Evolutionary conservation across 805 yeast species (phyloP).

Genomic region (Peterozyma toletana): DNA sequence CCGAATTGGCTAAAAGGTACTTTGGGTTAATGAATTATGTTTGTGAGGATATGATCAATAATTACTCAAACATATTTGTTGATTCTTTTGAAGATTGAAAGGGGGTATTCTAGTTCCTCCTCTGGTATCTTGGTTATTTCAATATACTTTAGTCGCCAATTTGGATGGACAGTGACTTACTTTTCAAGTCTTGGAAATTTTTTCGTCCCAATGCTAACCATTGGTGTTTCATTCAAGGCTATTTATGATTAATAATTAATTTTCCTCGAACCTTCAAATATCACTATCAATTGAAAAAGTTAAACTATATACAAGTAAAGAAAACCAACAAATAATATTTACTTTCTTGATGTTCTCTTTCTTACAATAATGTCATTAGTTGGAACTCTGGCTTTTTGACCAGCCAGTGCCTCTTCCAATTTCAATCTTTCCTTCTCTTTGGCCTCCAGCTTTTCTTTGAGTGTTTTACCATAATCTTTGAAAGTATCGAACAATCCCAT

Average conservation of each 20-base stretch:
- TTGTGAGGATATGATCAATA: constrained; percentile 40
- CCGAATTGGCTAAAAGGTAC: constrained; percentile 36
- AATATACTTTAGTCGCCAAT: too few species aligned
- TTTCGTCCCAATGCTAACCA: too few species aligned
- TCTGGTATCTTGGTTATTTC: too few species aligned
- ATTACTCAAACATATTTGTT: constrained; percentile 21
- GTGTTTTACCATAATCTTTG: constrained; percentile 21
- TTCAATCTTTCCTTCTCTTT: constrained; percentile 17
- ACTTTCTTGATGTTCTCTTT: not conserved
- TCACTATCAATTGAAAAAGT: not conserved
- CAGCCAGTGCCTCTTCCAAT: constrained; percentile 20
- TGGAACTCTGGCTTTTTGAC: constrained; percentile 14
- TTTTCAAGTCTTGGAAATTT: too few species aligned
- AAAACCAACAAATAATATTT: not conserved
- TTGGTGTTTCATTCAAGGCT: too few species aligned
- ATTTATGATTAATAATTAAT: too few species aligned
- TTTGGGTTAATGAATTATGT: constrained; percentile 51
- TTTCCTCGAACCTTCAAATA: not conserved
- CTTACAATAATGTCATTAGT: constrained; percentile 1
- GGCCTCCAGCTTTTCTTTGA: constrained; percentile 19
- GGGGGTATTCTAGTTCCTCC: too few species aligned
- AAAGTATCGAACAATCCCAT: constrained; percentile 23
- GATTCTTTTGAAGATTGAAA: too few species aligned
- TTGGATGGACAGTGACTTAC: too few species aligned
- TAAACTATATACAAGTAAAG: not conserved